These are phyloP conservation scores for Aphanocladium album DNA, from an alignment of 2,329 filamentous ascomycete genomes.

Conservation along the genomic window DNA sequence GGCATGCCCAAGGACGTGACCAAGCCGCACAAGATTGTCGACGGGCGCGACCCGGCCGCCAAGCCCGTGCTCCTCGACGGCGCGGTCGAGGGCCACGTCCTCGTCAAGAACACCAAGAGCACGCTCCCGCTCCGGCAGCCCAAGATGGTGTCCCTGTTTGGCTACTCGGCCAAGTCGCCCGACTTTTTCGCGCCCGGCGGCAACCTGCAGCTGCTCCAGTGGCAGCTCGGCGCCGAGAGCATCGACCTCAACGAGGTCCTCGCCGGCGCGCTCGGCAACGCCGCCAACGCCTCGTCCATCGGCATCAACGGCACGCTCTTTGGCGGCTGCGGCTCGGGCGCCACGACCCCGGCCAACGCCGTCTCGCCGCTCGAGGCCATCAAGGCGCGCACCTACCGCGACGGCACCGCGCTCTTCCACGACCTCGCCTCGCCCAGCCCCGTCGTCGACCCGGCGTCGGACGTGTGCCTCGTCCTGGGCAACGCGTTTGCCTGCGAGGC, in stretches of 20 bases:
- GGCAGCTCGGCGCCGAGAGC: constrained; percentile 35
- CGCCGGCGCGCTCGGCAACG: constrained; percentile 20
- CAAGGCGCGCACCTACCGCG: constrained; percentile 44
- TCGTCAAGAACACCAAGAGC: constrained; percentile 56
- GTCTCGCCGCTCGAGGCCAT: constrained; percentile 53
- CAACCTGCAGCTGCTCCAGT: constrained; percentile 29
- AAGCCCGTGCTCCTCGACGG: constrained; percentile 43
- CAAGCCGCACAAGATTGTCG: constrained; percentile 46
- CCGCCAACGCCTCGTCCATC: constrained; percentile 31
- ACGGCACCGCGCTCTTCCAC: constrained; percentile 54
- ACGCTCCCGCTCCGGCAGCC: constrained; percentile 50
- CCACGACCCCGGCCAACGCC: constrained; percentile 41
- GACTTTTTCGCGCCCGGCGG: constrained; percentile 36
- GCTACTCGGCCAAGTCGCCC: constrained; percentile 51
- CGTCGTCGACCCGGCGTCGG: constrained; percentile 41
- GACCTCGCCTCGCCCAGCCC: constrained; percentile 50
- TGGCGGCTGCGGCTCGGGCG: constrained; percentile 43
- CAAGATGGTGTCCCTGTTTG: constrained; percentile 52
- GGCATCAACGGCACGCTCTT: constrained; percentile 38
- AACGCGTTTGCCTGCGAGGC: constrained; percentile 71
- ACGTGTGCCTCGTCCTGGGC: constrained; percentile 65
- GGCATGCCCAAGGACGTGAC: constrained; percentile 48
- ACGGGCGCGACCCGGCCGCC: constrained; percentile 46
- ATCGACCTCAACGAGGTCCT: constrained; percentile 28
- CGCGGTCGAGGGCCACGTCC: constrained; percentile 58